Percentiles rank a stretch among this genome's conserved stretches.
phyloP scores from a whole-genome alignment of 345 rosid genomes.

The Euclidium syriacum region DNA sequence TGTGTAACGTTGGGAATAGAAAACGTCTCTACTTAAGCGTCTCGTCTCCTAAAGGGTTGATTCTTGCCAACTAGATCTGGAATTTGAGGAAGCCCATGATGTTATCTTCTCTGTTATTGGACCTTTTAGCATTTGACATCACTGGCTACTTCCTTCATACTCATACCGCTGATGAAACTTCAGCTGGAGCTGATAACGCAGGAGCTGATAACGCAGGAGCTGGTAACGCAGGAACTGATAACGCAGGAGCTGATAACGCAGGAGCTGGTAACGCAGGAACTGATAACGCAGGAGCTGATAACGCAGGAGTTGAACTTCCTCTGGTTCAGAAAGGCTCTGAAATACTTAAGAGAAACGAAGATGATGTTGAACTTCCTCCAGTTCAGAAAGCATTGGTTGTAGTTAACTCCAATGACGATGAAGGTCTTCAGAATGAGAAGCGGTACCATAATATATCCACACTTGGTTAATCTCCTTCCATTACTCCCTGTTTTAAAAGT shows the following conservation, averaged over 20 bases:
- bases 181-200: no score
- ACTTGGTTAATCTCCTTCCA: no score
- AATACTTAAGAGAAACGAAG: constrained; percentile 10
- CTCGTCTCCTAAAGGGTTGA: constrained; percentile 47
- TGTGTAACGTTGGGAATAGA: constrained; percentile 67
- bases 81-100: constrained; percentile 66
- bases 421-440: constrained; percentile 30
- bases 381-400: not conserved
- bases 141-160: constrained; percentile 51
- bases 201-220: no score
- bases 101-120: constrained; percentile 75
- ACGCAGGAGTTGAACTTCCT: no score
- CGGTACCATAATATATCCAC: no score
- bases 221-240: no score
- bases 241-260: no score
- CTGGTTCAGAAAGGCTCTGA: not conserved
- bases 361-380: no score
- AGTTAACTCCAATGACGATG: not conserved
- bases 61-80: constrained; percentile 55
- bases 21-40: constrained; percentile 55
- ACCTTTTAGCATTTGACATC: constrained; percentile 57
- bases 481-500: no score
- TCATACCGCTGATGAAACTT: no score
- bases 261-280: no score
- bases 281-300: no score